phyloP scores from a whole-genome alignment of 2,329 filamentous ascomycete species.

The Grosmannia huntii region DNA sequence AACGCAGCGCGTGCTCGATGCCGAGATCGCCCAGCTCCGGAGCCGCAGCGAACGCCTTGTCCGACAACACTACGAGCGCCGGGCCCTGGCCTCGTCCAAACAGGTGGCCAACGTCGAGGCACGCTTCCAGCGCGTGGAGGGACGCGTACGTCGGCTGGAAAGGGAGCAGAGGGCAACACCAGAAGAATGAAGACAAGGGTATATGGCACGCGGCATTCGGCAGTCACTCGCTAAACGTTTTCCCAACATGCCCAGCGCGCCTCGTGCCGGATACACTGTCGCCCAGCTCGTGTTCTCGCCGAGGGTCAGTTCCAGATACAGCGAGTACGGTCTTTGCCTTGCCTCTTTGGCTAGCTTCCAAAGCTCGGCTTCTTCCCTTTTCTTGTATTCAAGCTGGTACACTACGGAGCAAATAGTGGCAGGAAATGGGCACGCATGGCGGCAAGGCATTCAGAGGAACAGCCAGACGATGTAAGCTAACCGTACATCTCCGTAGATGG shows the following conservation, averaged over 20 bases:
- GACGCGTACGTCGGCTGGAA: slow-evolving; percentile 50
- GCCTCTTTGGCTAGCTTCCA: too few species aligned
- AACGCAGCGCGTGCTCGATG: slow-evolving; percentile 47
- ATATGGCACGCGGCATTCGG: too few species aligned
- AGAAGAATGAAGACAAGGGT: not conserved
- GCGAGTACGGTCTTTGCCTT: too few species aligned
- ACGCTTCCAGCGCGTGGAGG: slow-evolving; percentile 52
- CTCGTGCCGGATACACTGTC: not conserved
- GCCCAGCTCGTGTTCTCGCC: not conserved
- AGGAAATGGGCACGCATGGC: too few species aligned
- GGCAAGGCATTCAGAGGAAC: too few species aligned
- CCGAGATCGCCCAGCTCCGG: slow-evolving; percentile 50
- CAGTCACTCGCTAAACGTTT: too few species aligned
- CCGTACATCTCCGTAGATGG: too few species aligned
- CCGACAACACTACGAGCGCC: slow-evolving; percentile 61
- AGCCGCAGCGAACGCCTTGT: slow-evolving; percentile 49
- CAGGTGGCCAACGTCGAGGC: slow-evolving; percentile 61
- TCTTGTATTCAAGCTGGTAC: too few species aligned
- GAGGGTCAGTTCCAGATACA: too few species aligned
- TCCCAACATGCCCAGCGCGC: not conserved
- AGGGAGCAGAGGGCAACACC: slow-evolving; percentile 35
- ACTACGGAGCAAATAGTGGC: too few species aligned
- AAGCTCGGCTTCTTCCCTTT: too few species aligned
- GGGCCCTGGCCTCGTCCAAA: slow-evolving; percentile 54
- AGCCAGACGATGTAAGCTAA: too few species aligned